These are phyloP conservation scores for Eucalyptus polyanthemos DNA, from an alignment of 345 rosid species.

Conservation along the genomic window DNA sequence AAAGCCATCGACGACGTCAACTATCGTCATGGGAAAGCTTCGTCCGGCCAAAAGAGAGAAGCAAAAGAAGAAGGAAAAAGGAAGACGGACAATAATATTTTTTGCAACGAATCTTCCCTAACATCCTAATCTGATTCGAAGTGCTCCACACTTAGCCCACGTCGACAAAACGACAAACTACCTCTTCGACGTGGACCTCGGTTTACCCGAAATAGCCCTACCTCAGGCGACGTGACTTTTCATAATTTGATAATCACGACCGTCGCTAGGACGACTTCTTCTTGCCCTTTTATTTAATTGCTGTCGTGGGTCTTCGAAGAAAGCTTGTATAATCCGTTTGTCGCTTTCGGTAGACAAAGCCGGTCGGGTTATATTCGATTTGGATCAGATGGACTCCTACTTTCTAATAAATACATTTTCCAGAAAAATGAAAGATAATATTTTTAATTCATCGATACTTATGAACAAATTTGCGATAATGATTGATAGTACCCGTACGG, in stretches of 20 bases:
- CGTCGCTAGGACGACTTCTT: background rate
- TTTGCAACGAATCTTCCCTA: background rate
- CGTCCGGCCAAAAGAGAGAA: background rate
- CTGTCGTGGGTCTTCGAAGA: background rate
- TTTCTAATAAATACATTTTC: background rate
- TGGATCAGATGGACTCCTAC: background rate
- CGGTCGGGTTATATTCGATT: background rate
- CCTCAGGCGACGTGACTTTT: background rate
- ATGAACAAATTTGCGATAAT: background rate
- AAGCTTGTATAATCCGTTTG: background rate
- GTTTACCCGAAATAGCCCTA: background rate
- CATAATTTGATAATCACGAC: background rate
- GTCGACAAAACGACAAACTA: background rate
- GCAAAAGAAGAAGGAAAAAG: background rate
- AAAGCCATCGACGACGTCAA: background rate
- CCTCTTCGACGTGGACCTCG: background rate
- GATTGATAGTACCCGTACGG: background rate
- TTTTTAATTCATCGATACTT: background rate
- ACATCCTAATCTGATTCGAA: background rate
- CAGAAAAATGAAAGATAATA: background rate
- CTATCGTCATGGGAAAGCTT: background rate
- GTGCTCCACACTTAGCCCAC: background rate
- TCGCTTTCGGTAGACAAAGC: background rate
- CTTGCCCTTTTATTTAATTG: background rate
- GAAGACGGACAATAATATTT: background rate